These are phyloP conservation scores for Voacanga thouarsii DNA, from an alignment of 257 asterid genomes.

Conservation along the genomic window DNA sequence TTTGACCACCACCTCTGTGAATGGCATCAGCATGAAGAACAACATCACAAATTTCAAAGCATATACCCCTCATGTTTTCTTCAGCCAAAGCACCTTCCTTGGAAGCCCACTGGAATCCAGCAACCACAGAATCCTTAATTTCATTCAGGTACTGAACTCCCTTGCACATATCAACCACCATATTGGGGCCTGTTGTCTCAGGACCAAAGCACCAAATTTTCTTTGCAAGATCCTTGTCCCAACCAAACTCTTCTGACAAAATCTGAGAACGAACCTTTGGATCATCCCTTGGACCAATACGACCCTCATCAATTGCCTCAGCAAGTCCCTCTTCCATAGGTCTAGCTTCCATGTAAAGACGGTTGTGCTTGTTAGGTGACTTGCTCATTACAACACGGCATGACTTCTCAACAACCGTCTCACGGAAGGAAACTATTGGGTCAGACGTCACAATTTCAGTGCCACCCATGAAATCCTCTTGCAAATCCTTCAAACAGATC, in stretches of 20 bases:
- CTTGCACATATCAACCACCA: constrained; percentile 51
- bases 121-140: constrained; percentile 50
- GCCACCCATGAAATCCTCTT: constrained; percentile 43
- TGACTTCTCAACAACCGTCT: constrained; percentile 35
- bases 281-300: constrained; percentile 47
- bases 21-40: constrained; percentile 48
- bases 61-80: constrained; percentile 47
- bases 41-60: constrained; percentile 47
- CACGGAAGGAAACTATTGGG: constrained; percentile 40
- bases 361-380: constrained; percentile 44
- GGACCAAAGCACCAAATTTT: constrained; percentile 53
- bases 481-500: constrained; percentile 39
- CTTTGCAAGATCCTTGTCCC: constrained; percentile 55
- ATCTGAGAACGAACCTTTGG: constrained; percentile 36
- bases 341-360: constrained; percentile 44
- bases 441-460: constrained; percentile 33
- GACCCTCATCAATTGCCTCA: constrained; percentile 45
- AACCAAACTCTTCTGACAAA: constrained; percentile 40
- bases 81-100: constrained; percentile 46
- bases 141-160: constrained; percentile 47
- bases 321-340: constrained; percentile 41
- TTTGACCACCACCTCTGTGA: constrained; percentile 50
- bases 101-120: constrained; percentile 53
- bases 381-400: constrained; percentile 36
- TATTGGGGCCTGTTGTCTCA: constrained; percentile 46